Conservation (phyloP, 495 filamentous ascomycete genomes). For the Oidiodendron maius region DNA sequence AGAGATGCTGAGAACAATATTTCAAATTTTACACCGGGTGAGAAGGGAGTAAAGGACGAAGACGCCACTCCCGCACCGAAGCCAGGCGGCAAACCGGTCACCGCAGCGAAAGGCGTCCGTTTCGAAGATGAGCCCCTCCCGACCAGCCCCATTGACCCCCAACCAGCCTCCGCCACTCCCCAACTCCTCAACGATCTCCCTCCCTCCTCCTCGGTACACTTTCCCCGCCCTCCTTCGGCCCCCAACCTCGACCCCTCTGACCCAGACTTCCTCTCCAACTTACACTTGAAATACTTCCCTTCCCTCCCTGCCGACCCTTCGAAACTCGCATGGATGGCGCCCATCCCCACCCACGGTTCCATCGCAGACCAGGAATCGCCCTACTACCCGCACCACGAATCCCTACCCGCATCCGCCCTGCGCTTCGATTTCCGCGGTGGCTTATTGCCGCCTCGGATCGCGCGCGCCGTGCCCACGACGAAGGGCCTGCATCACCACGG, state of each 20-base stretch:
- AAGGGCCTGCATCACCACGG: slow-evolving; percentile 91
- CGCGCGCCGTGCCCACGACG: slow-evolving; percentile 63
- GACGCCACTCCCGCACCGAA: slow-evolving; percentile 19
- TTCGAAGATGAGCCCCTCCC: slow-evolving; percentile 24
- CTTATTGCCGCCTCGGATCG: slow-evolving; percentile 67
- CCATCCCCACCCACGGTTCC: slow-evolving; percentile 51
- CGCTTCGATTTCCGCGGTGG: slow-evolving; percentile 84
- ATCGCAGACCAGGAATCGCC: slow-evolving; percentile 57
- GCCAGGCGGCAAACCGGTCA: slow-evolving; percentile 20
- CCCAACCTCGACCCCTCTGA: slow-evolving; percentile 78
- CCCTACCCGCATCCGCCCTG: slow-evolving; percentile 68
- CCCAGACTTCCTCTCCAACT: slow-evolving; percentile 71
- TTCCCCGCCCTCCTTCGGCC: slow-evolving; percentile 48
- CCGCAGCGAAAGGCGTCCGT: slow-evolving; percentile 14
- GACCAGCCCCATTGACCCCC: slow-evolving; percentile 12
- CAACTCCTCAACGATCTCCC: slow-evolving; percentile 26
- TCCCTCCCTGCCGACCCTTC: slow-evolving; percentile 76
- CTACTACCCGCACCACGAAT: slow-evolving; percentile 70
- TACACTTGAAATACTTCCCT: slow-evolving; percentile 92
- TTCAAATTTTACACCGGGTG: slow-evolving; percentile 2
- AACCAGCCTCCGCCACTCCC: slow-evolving; percentile 13
- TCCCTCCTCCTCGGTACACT: slow-evolving; percentile 46
- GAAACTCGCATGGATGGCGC: slow-evolving; percentile 84
- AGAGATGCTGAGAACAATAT: slow-evolving; percentile 4
- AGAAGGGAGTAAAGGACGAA: background rate